Conservation (phyloP, 208 protist genomes). For the Leishmania amazonensis region DNA sequence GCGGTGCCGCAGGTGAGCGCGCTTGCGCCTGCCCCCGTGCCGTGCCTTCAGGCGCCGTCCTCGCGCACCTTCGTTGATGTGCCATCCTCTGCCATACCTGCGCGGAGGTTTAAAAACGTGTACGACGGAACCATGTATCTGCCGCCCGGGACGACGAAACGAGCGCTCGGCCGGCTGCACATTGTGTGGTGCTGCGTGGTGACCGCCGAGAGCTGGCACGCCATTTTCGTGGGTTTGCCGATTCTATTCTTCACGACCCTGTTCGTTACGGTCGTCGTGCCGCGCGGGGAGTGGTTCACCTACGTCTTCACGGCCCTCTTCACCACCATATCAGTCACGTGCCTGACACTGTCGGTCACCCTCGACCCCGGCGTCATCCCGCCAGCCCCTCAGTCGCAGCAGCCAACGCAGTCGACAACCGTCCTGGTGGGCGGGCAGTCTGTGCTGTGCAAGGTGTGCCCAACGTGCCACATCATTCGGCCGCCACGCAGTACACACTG, state of each 20-base stretch:
- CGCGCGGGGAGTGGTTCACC: constrained; percentile 47
- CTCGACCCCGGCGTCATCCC: constrained; percentile 79
- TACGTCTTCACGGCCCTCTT: constrained; percentile 49
- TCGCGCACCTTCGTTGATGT: constrained; percentile 12
- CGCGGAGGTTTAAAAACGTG: constrained; percentile 2
- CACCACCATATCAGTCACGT: constrained; percentile 37
- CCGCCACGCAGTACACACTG: constrained; percentile 85
- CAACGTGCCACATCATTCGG: constrained; percentile 79
- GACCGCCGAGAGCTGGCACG: constrained; percentile 46
- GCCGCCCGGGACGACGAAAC: constrained; percentile 40
- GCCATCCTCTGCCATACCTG: constrained; percentile 20
- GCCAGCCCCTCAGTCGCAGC: constrained; percentile 36
- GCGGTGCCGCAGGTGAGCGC: background rate
- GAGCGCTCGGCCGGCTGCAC: constrained; percentile 45
- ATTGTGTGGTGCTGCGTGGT: constrained; percentile 49
- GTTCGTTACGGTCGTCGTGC: constrained; percentile 60
- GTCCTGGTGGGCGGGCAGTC: constrained; percentile 41
- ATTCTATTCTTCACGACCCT: constrained; percentile 40
- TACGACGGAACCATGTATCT: constrained; percentile 17
- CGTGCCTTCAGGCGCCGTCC: background rate
- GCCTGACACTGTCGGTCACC: constrained; percentile 53
- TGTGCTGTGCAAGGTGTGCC: constrained; percentile 71
- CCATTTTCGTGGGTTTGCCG: constrained; percentile 35
- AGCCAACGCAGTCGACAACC: constrained; percentile 11
- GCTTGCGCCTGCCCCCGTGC: background rate